Evolutionary conservation across 1,284 basidiomycete genomes (phyloP).

Genomic region (Xerocomus nothofagi): DNA sequence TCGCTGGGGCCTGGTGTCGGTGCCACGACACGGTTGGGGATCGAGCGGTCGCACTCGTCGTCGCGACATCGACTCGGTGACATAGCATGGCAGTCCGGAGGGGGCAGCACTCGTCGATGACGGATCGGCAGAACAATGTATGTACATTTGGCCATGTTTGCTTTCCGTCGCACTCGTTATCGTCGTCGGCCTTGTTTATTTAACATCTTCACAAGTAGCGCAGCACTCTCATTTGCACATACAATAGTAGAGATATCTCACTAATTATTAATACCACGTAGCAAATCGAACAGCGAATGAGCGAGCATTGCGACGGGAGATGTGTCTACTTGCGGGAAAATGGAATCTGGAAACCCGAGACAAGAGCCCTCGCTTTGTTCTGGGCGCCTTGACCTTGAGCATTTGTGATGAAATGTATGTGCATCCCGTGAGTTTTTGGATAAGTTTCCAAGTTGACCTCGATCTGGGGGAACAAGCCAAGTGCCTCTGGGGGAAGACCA

Average conservation of each 20-base stretch:
- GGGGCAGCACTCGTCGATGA: slow-evolving; percentile 21
- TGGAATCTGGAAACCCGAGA: slow-evolving; percentile 90
- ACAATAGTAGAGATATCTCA: slow-evolving; percentile 20
- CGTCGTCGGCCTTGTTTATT: slow-evolving; percentile 14
- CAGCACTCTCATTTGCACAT: slow-evolving; percentile 28
- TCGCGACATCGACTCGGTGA: slow-evolving; percentile 50
- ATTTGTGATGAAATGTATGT: slow-evolving; percentile 89
- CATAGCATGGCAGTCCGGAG: slow-evolving; percentile 46
- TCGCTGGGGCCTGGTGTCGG: slow-evolving; percentile 14
- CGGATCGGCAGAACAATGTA: background rate
- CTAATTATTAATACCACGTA: slow-evolving; percentile 27
- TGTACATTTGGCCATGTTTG: slow-evolving; percentile 7
- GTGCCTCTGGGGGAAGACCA: slow-evolving; percentile 81
- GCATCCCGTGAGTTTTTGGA: slow-evolving; percentile 82
- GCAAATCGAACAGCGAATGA: slow-evolving; percentile 1
- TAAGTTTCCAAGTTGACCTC: slow-evolving; percentile 91
- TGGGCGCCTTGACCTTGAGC: slow-evolving; percentile 82
- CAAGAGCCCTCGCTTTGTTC: slow-evolving; percentile 77
- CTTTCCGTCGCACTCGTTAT: slow-evolving; percentile 21
- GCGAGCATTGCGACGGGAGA: background rate
- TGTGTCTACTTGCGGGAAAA: slow-evolving; percentile 50
- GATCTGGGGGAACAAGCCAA: slow-evolving; percentile 92
- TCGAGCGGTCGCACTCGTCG: slow-evolving; percentile 31
- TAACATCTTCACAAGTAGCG: slow-evolving; percentile 14
- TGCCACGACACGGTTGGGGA: slow-evolving; percentile 21